Percentiles rank a stretch among this genome's conserved stretches.
Evolutionary conservation across 306 rosid genomes (phyloP).

Genomic region (Pyrus bretschneideri): DNA sequence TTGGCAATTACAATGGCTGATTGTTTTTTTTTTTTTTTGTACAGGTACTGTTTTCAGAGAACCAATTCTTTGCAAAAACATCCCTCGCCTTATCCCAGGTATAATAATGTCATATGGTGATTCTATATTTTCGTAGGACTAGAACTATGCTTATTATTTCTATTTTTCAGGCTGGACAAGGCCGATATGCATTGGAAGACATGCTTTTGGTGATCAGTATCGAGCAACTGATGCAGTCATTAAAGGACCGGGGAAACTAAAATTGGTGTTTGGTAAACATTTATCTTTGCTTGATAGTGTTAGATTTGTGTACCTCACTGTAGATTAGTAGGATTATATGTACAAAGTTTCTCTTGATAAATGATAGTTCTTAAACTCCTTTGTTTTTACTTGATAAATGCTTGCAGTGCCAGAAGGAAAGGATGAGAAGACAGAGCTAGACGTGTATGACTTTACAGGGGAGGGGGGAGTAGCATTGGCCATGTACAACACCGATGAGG

Average conservation of each 20-base stretch:
- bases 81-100: slow-evolving; percentile 98
- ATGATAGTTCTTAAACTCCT: neutral
- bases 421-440: slow-evolving; percentile 65
- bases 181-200: slow-evolving; percentile 95
- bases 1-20: slow-evolving; percentile 4
- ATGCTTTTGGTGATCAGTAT: slow-evolving; percentile 98
- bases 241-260: slow-evolving; percentile 84
- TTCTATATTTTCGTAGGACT: neutral
- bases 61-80: slow-evolving; percentile 90
- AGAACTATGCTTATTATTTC: slow-evolving; percentile 9
- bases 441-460: slow-evolving; percentile 84
- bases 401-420: slow-evolving; percentile 70
- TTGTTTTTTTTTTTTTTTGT: slow-evolving; percentile 1
- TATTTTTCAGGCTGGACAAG: slow-evolving; percentile 75
- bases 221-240: slow-evolving; percentile 87
- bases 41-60: slow-evolving; percentile 98
- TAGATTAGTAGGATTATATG: neutral
- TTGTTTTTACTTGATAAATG: slow-evolving; percentile 3
- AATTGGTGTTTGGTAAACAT: slow-evolving; percentile 74
- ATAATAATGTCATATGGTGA: slow-evolving; percentile 12
- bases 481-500: slow-evolving; percentile 98
- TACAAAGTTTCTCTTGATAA: neutral
- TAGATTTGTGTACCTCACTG: neutral
- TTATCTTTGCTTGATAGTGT: neutral
- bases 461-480: slow-evolving; percentile 87